Percentiles rank a stretch among this genome's conserved stretches.
phyloP scores from a whole-genome alignment of 371 early-diverging fungal genomes.

The Umbelopsis sp. region DNA sequence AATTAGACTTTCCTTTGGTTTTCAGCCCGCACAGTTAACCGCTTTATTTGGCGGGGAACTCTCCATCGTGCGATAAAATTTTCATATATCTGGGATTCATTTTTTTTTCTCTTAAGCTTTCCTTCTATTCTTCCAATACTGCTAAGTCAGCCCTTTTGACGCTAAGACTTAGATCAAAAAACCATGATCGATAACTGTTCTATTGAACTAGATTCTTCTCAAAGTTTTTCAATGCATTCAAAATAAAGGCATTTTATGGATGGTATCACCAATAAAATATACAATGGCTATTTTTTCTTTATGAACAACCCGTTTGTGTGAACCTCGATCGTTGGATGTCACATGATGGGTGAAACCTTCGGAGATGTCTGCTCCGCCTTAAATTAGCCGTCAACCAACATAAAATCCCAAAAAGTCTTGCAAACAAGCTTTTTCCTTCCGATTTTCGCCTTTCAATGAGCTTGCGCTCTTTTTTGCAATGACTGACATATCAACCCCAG shows the following conservation, averaged over 20 bases:
- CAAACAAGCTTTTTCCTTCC: slow-evolving; percentile 18
- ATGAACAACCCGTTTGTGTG: neutral
- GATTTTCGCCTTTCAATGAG: neutral
- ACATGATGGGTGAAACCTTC: slow-evolving; percentile 18
- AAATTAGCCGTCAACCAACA: neutral
- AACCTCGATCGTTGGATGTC: neutral
- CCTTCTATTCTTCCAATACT: neutral
- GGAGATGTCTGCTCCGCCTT: slow-evolving; percentile 5
- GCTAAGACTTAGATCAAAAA: no score
- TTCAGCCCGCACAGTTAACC: no score
- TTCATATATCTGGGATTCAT: neutral
- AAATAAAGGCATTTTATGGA: no score
- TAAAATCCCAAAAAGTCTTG: neutral
- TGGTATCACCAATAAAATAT: no score
- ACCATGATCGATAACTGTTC: no score
- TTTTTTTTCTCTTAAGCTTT: neutral
- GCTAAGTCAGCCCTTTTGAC: neutral
- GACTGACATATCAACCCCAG: slow-evolving; percentile 12
- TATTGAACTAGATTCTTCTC: no score
- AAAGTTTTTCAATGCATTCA: no score
- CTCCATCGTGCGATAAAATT: neutral
- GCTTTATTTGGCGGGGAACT: no score
- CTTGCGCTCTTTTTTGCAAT: neutral
- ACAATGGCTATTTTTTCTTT: no score
- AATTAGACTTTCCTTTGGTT: no score